Evolutionary conservation across 2,329 filamentous ascomycete species (phyloP), one percentile per base, ranked within the genome.

Genomic region (Aspergillus cejpii): DNA sequence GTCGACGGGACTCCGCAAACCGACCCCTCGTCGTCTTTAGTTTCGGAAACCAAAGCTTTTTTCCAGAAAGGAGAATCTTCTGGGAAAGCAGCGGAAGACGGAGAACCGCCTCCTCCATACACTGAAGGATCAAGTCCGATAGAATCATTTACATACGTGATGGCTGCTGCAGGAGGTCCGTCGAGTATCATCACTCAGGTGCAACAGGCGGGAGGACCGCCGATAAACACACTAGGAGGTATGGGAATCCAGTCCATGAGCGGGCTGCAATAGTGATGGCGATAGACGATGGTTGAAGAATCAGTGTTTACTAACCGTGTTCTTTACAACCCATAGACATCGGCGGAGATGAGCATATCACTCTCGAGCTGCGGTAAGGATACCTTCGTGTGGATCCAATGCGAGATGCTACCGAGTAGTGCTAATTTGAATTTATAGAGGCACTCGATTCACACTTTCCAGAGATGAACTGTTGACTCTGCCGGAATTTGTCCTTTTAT

Each of bases 121-220:
- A 89, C 87, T 56, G 91, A 97, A 62, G 90, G 91, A 60, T 85
- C 83, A 50, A 96, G 88, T 74, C 92, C 92, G 51, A 81, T 98
- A 66, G 79, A 85, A 49, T 87, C 88, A 46, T 98, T 98, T 64
- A 84, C 85, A 59, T 98, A 94, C 80, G 81, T 95, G 67, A 98
- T 98, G 92, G 90, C 92, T 72, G 87, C 89, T 67, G 90, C 91
- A 72, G 91, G 91, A 77, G 91, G 90, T 74, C 87, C 90, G 59
- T 85, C 90, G 74, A 97, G 92, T 80, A 95, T 98, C 66, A 94
- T 98, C 73, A 98, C 92, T 71, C 92, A 98, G 74, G 92, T 98
- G 59, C 90, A 94, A 66, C 92, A 98, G 71, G 85, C 85, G 55
- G 90, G 85, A 40, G 77, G 79, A 17, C 86, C 89, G 59, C 86